Base-by-base conservation (phyloP, 345 rosid species). In the Hibiscus mutabilis region DNA sequence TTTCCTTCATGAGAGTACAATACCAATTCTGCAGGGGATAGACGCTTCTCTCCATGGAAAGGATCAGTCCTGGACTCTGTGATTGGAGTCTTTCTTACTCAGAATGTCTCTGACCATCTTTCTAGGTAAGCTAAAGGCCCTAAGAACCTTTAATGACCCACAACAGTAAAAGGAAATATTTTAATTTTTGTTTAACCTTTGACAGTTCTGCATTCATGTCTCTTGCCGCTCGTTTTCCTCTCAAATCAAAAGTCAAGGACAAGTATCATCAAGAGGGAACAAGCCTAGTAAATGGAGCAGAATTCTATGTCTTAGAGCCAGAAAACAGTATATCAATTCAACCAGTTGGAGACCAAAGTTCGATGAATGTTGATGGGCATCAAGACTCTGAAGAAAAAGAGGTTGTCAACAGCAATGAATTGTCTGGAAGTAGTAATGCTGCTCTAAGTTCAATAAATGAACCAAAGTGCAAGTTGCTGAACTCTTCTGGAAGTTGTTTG, bases 1-100 rank as follows among this genome's bases (percentile, higher is more conserved):
- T 62, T 24, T 67, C 71, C 46, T 40, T 29, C 65, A 57, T 66
- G 51, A 47, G 67, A 78, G 53, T 65, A 16, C 71, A 66, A 21
- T 65, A 47, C 33, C 64, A 58, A 60, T 70, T 62, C 31, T 60
- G 49, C 88, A 96, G 99, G 99, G 35, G 98, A 96, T 76, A 83
- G 99, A 63, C 87, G 97, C 64, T 96, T 96, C 82, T 87, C 98
- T 40, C 88, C 81, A 64, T 96, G 98, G 99, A 96, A 96, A 61
- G 99, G 98, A 72, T 96, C 99, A 1, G 96, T 89, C 33, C 89
- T 96, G 52, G 99, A 96, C 84, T 96, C 98, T 4, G 98, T 96
- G 4, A 83, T 92, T 66, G 98, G 99, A 69, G 99, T 96, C 24
- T 96, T 96, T 79, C 96, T 96, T 13, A 96, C 99, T 29, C 98